A percentile compares a stretch with the other conserved stretches of the same genome.
Evolutionary conservation across 2,329 filamentous ascomycete genomes (phyloP).

Genomic region (Lithohypha guttulata): DNA sequence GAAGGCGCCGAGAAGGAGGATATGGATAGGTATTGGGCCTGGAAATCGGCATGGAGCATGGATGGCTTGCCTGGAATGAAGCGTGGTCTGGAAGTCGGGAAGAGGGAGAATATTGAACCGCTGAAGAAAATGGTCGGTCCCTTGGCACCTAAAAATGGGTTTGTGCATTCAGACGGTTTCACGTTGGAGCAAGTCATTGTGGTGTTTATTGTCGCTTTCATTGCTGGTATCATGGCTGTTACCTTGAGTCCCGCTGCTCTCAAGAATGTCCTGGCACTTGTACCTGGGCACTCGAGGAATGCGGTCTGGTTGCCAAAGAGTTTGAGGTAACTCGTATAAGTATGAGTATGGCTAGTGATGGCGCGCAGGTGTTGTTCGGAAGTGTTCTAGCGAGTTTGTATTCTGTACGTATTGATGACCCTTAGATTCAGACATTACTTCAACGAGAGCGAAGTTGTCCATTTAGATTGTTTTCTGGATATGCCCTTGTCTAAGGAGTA

Average conservation of each 20-base stretch:
- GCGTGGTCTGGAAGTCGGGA: slow-evolving; percentile 14
- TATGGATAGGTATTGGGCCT: slow-evolving; percentile 44
- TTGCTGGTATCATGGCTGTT: slow-evolving; percentile 6
- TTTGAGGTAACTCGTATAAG: slow-evolving; percentile 7
- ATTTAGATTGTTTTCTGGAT: too few species aligned
- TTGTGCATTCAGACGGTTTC: not conserved
- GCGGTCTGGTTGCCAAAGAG: slow-evolving; percentile 2
- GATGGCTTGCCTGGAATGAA: slow-evolving; percentile 50
- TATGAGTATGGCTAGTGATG: too few species aligned
- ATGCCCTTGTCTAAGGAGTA: too few species aligned
- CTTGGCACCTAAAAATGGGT: slow-evolving; percentile 10
- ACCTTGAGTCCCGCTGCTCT: slow-evolving; percentile 4
- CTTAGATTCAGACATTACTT: too few species aligned
- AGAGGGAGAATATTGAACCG: slow-evolving; percentile 16
- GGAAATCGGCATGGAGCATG: slow-evolving; percentile 46
- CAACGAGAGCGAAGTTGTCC: too few species aligned
- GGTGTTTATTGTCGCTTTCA: slow-evolving; percentile 7
- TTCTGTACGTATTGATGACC: too few species aligned
- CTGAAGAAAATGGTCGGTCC: slow-evolving; percentile 22
- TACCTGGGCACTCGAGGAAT: not conserved
- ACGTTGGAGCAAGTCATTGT: slow-evolving; percentile 8
- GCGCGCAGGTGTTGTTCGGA: too few species aligned
- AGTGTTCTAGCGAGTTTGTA: too few species aligned
- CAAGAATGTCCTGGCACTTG: not conserved
- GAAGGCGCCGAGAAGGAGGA: slow-evolving; percentile 35